A percentile compares a stretch with the other conserved stretches of the same genome.
Evolutionary conservation across 768 basidiomycete species (phyloP).

Genomic region (Dentipellis sp.): DNA sequence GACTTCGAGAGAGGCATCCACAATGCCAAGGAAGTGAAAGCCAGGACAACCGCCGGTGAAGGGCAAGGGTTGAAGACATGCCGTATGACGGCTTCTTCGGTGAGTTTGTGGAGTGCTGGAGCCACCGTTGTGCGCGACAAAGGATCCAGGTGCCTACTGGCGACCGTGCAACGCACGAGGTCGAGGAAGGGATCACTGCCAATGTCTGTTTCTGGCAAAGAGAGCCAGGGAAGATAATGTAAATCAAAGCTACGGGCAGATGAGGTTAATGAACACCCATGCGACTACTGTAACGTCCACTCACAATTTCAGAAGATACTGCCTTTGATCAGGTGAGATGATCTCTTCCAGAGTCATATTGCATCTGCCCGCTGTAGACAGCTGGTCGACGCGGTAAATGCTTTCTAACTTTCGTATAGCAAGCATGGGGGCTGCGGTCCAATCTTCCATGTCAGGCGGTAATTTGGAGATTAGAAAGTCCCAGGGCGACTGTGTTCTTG

Average conservation of each 20-base stretch:
- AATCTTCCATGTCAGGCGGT: slow-evolving; percentile 28
- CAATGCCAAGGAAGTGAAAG: slow-evolving; percentile 32
- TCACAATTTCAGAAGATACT: slow-evolving; percentile 7
- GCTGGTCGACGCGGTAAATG: slow-evolving; percentile 15
- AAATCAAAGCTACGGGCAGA: slow-evolving; percentile 33
- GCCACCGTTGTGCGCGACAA: slow-evolving; percentile 25
- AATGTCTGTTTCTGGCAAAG: slow-evolving; percentile 24
- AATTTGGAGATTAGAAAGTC: slow-evolving; percentile 24
- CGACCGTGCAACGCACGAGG: slow-evolving; percentile 36
- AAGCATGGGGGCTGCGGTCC: slow-evolving; percentile 36
- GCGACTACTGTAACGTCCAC: background rate
- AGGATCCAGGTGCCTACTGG: slow-evolving; percentile 33
- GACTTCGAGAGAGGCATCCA: slow-evolving; percentile 32
- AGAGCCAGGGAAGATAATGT: slow-evolving; percentile 35
- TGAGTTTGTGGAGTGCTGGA: slow-evolving; percentile 32
- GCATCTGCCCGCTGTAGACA: slow-evolving; percentile 17
- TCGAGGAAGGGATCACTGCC: slow-evolving; percentile 27
- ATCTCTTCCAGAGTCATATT: slow-evolving; percentile 5
- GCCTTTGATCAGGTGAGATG: slow-evolving; percentile 7
- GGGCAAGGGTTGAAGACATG: slow-evolving; percentile 34
- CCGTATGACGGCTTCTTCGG: slow-evolving; percentile 28
- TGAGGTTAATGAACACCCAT: slow-evolving; percentile 35
- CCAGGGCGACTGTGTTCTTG: slow-evolving; percentile 24
- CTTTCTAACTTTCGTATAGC: slow-evolving; percentile 34
- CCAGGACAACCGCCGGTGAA: slow-evolving; percentile 31